Evolutionary conservation across 139 green algal species (phyloP).

Genomic region (Desmodesmus armatus): DNA sequence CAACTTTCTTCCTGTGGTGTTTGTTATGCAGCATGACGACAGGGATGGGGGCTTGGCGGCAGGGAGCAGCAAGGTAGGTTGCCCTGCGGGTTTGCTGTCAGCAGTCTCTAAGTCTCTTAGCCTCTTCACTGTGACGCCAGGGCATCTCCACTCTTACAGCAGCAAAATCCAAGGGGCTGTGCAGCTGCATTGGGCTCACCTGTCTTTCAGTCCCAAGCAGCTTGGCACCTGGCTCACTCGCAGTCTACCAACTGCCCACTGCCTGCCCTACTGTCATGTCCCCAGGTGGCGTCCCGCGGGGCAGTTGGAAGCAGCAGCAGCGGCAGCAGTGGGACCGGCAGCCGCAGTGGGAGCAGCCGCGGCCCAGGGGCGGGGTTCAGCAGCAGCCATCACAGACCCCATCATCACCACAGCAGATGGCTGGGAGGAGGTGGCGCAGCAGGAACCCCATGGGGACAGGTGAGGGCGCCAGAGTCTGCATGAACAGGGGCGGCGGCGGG

Average conservation of each 20-base stretch:
- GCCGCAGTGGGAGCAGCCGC: neutral
- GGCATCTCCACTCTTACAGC: too few species aligned
- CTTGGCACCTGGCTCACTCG: too few species aligned
- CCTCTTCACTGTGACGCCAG: too few species aligned
- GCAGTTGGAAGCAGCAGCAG: slow-evolving; percentile 5
- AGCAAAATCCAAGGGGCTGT: too few species aligned
- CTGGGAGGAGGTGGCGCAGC: slow-evolving; percentile 28
- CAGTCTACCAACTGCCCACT: too few species aligned
- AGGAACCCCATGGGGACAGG: neutral
- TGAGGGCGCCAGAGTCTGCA: neutral
- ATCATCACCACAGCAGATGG: slow-evolving; percentile 22
- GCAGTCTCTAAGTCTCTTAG: too few species aligned
- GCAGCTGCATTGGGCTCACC: too few species aligned
- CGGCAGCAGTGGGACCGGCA: neutral
- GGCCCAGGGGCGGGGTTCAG: too few species aligned
- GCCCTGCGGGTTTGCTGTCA: neutral
- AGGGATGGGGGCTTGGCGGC: neutral
- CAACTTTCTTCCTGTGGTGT: neutral
- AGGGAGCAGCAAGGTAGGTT: neutral
- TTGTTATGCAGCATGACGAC: slow-evolving; percentile 11
- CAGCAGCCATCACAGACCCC: neutral
- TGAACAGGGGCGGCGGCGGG: too few species aligned
- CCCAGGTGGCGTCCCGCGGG: neutral
- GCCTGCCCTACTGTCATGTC: too few species aligned
- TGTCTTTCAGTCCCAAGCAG: too few species aligned